Conservation (phyloP, 192 early-diverging fungal species). For the Mortierella alpina region DNA sequence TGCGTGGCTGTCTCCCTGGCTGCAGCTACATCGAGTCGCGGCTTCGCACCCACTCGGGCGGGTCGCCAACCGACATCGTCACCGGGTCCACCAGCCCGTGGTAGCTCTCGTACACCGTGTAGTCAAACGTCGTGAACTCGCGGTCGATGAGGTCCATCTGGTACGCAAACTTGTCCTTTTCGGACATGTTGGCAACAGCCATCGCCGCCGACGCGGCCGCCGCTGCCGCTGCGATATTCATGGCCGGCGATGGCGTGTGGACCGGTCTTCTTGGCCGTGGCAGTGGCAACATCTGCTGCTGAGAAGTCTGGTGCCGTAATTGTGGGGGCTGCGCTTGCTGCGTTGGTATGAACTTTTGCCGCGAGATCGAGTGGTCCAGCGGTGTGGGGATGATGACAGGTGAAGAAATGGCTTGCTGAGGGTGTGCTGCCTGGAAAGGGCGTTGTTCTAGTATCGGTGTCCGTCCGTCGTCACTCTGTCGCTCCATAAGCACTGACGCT, state of each 20-base stretch:
- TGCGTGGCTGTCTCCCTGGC: neutral
- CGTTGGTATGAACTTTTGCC: conserved; percentile 28
- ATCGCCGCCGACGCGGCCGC: conserved; percentile 14
- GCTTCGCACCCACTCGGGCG: conserved; percentile 73
- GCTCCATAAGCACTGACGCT: neutral
- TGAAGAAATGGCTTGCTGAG: conserved; percentile 24
- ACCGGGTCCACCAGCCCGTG: conserved; percentile 73
- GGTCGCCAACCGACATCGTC: conserved; percentile 70
- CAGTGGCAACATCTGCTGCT: neutral
- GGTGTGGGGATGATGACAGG: conserved; percentile 45
- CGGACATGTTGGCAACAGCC: conserved; percentile 19
- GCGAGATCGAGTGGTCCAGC: conserved; percentile 33
- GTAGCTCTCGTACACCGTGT: conserved; percentile 82
- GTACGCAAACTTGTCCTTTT: conserved; percentile 19
- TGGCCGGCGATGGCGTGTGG: conserved; percentile 6
- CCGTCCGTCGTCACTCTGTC: neutral
- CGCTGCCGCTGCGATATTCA: conserved; percentile 41
- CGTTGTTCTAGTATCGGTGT: conserved; percentile 4
- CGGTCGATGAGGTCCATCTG: conserved; percentile 69
- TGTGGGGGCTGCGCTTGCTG: conserved; percentile 18
- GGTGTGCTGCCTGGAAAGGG: conserved; percentile 31
- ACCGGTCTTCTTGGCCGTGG: conserved; percentile 12
- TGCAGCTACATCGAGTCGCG: conserved; percentile 16
- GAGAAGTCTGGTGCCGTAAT: conserved; percentile 16
- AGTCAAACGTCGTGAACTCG: conserved; percentile 88